These are phyloP conservation scores for Ramichloridium luteum DNA, from an alignment of 2,329 filamentous ascomycete species.

Conservation along the genomic window DNA sequence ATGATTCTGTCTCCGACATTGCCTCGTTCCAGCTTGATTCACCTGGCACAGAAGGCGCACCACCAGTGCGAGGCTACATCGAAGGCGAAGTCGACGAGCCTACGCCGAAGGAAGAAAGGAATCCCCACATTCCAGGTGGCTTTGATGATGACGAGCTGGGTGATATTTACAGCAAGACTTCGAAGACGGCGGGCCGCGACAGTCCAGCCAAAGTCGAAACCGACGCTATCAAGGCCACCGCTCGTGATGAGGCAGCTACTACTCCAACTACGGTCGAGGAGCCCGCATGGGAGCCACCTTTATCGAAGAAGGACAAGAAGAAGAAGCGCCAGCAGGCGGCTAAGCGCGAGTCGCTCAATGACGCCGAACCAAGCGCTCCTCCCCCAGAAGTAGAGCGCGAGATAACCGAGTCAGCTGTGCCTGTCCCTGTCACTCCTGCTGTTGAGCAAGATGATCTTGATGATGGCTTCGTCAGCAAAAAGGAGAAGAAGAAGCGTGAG, in stretches of 20 bases:
- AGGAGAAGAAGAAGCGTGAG: slow-evolving; percentile 37
- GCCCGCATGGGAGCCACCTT: slow-evolving; percentile 23
- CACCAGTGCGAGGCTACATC: slow-evolving; percentile 26
- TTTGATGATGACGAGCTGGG: slow-evolving; percentile 35
- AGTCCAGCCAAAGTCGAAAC: too few species aligned
- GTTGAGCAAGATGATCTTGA: slow-evolving; percentile 5
- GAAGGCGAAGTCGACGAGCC: slow-evolving; percentile 41
- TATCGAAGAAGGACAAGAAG: slow-evolving; percentile 29
- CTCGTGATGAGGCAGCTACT: slow-evolving; percentile 1
- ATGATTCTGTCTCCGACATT: slow-evolving; percentile 31
- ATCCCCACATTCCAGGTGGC: slow-evolving; percentile 47
- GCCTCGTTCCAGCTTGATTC: slow-evolving; percentile 19
- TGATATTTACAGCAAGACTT: slow-evolving; percentile 8
- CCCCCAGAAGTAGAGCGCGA: slow-evolving; percentile 33
- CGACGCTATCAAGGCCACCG: too few species aligned
- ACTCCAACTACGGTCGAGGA: slow-evolving; percentile 5
- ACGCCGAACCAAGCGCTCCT: slow-evolving; percentile 2
- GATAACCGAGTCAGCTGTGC: too few species aligned
- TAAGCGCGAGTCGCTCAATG: slow-evolving; percentile 15
- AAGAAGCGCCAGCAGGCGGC: slow-evolving; percentile 34
- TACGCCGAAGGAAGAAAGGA: slow-evolving; percentile 40
- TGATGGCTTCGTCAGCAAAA: slow-evolving; percentile 26
- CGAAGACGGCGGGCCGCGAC: too few species aligned
- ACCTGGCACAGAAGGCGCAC: slow-evolving; percentile 21
- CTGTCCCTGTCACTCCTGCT: slow-evolving; percentile 15